These are phyloP conservation scores for Aspergillus aculeatus DNA, from an alignment of 2,329 filamentous ascomycete genomes.

Conservation along the genomic window DNA sequence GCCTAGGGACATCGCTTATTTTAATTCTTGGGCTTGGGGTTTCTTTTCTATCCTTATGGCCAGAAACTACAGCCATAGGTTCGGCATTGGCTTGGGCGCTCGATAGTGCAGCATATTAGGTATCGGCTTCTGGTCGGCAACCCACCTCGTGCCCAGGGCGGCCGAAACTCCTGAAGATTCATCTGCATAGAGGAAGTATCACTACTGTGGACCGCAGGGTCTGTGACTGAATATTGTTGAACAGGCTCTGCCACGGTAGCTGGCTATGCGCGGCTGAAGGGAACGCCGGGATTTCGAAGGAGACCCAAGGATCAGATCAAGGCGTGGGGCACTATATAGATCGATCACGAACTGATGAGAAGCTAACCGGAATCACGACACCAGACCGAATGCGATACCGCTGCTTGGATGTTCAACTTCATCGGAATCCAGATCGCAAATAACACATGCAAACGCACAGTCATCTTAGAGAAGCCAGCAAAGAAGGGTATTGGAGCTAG, in stretches of 20 bases:
- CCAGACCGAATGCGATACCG: neutral
- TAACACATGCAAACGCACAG: neutral
- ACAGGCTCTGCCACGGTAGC: neutral
- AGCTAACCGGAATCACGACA: neutral
- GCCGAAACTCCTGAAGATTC: neutral
- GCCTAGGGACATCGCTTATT: neutral
- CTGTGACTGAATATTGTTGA: neutral
- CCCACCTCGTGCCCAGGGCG: neutral
- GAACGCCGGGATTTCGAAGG: neutral
- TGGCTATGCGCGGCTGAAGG: neutral
- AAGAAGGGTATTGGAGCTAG: neutral
- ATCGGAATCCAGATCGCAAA: neutral
- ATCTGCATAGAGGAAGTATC: neutral
- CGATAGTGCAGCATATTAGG: constrained; percentile 3
- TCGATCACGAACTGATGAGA: neutral
- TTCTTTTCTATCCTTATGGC: constrained; percentile 10
- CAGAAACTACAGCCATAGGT: constrained; percentile 9
- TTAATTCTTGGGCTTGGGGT: constrained; percentile 7
- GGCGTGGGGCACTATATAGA: neutral
- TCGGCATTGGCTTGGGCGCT: constrained; percentile 8
- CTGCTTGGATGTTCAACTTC: neutral
- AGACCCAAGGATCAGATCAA: neutral
- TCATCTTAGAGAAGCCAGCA: neutral
- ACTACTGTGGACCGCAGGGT: neutral
- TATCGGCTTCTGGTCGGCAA: neutral